phyloP scores from a whole-genome alignment of 2,329 filamentous ascomycete species.

The Epichloe elymi region DNA sequence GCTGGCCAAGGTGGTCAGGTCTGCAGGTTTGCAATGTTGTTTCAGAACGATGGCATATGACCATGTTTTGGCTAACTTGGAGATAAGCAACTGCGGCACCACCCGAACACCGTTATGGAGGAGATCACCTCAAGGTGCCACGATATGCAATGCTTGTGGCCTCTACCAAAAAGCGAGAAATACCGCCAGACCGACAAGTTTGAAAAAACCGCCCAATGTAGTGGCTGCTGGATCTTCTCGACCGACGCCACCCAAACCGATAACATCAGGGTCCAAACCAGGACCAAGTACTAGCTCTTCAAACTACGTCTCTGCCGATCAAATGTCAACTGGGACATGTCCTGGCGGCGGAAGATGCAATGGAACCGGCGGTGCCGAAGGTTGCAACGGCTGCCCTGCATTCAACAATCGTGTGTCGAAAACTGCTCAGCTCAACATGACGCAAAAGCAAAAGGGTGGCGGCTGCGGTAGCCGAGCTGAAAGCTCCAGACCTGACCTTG shows the following conservation, averaged over 20 bases:
- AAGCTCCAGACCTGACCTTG: conserved; percentile 13
- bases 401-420: conserved; percentile 96
- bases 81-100: conserved; percentile 83
- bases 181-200: conserved; percentile 74
- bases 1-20: conserved; percentile 45
- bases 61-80: conserved; percentile 1
- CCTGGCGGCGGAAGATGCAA: conserved; percentile 92
- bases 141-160: conserved; percentile 95
- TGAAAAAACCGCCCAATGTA: conserved; percentile 60
- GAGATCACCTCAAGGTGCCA: conserved; percentile 80
- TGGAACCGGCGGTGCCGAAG: conserved; percentile 87
- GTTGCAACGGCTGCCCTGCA: conserved; percentile 88
- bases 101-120: conserved; percentile 92
- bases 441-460: conserved; percentile 29
- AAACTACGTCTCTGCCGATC: conserved; percentile 66
- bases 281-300: conserved; percentile 34
- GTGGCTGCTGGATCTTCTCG: conserved; percentile 29
- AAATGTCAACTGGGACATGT: conserved; percentile 71
- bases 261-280: conserved; percentile 26
- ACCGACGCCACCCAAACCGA: conserved; percentile 26
- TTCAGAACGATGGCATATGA: not conserved
- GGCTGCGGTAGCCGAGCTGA: conserved; percentile 19
- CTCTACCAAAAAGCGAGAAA: conserved; percentile 91
- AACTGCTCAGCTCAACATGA: conserved; percentile 56
- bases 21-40: conserved; percentile 46